A percentile compares a stretch with the other conserved stretches of the same genome.
These are phyloP conservation scores for Lentinula aciculospora DNA, from an alignment of 768 basidiomycete species.

Conservation along the genomic window DNA sequence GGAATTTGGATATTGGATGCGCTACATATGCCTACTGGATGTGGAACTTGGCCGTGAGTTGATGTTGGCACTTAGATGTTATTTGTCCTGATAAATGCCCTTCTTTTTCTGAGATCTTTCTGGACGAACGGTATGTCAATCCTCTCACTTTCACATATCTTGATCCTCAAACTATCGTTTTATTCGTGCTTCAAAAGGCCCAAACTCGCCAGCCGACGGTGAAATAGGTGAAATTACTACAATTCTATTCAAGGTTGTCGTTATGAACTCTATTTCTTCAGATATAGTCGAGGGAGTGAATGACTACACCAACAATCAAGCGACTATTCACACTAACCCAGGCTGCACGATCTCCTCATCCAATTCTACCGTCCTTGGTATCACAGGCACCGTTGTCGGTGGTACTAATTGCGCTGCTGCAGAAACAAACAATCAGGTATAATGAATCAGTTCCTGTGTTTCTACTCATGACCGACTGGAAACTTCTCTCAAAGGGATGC, in stretches of 20 bases:
- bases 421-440: conserved; percentile 54
- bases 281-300: conserved; percentile 84
- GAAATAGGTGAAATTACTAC: conserved; percentile 40
- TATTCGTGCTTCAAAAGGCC: conserved; percentile 27
- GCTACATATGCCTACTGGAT: conserved; percentile 70
- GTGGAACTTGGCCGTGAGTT: conserved; percentile 49
- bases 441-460: not conserved
- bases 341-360: conserved; percentile 62
- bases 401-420: conserved; percentile 68
- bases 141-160: not conserved
- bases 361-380: conserved; percentile 39
- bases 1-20: conserved; percentile 79
- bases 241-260: too few species aligned
- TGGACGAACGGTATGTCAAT: conserved; percentile 23
- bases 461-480: too few species aligned
- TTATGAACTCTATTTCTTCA: not conserved
- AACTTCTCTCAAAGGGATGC: conserved; percentile 45
- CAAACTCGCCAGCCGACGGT: conserved; percentile 59
- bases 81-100: not conserved
- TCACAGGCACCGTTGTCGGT: conserved; percentile 61
- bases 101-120: conserved; percentile 18
- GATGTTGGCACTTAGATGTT: not conserved
- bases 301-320: conserved; percentile 67
- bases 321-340: conserved; percentile 70
- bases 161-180: not conserved